These are phyloP conservation scores for Pythium diclinum DNA, from an alignment of 352 stramenopile genomes.

Conservation along the genomic window DNA sequence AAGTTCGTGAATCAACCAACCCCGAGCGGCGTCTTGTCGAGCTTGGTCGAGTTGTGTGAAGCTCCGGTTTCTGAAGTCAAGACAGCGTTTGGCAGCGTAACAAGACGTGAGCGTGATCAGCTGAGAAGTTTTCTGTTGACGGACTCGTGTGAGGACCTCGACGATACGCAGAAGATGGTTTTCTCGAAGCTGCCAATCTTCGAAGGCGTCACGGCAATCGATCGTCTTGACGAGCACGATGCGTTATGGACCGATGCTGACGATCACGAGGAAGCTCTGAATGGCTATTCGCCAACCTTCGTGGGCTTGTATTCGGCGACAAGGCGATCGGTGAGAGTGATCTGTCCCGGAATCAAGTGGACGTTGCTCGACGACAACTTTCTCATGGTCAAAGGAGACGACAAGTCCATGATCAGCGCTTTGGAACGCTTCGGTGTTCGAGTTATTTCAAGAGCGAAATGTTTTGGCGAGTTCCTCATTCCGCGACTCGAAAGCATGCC, in stretches of 20 bases:
- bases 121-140: conserved; percentile 47
- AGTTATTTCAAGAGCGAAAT: conserved; percentile 44
- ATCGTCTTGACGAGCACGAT: conserved; percentile 18
- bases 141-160: conserved; percentile 35
- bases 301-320: conserved; percentile 7
- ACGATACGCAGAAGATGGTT: conserved; percentile 30
- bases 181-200: conserved; percentile 54
- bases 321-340: neutral
- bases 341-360: conserved; percentile 30
- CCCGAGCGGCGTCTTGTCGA: conserved; percentile 44
- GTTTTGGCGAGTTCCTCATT: conserved; percentile 50
- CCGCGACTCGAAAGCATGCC: conserved; percentile 33
- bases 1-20: conserved; percentile 73
- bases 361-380: conserved; percentile 53
- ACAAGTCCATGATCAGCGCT: conserved; percentile 18
- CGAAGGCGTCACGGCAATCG: conserved; percentile 29
- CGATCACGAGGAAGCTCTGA: neutral
- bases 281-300: conserved; percentile 1
- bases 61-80: conserved; percentile 18
- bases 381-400: conserved; percentile 43
- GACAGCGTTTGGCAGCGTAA: conserved; percentile 24
- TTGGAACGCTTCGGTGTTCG: conserved; percentile 29
- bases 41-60: conserved; percentile 10
- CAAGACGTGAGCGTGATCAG: conserved; percentile 34
- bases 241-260: conserved; percentile 14